These are phyloP conservation scores for Hypsizygus marmoreus DNA, from an alignment of 768 basidiomycete species.

Conservation along the genomic window DNA sequence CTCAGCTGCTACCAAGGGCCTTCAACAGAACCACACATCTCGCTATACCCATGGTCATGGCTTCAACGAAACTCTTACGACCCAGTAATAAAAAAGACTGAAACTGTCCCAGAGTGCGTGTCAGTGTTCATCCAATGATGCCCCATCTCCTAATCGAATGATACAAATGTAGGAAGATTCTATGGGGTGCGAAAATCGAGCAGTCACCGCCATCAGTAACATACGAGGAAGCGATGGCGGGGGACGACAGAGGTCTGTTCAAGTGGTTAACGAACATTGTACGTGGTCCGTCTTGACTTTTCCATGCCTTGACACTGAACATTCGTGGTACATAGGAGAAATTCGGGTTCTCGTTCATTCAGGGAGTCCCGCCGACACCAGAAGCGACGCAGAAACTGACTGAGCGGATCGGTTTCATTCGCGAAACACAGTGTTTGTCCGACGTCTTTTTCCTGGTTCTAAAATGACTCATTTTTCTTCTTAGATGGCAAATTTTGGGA, in stretches of 20 bases:
- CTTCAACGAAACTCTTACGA: constrained; percentile 79
- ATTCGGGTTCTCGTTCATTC: constrained; percentile 88
- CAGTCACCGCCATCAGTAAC: constrained; percentile 72
- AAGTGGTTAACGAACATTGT: constrained; percentile 85
- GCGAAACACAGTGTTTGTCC: constrained; percentile 68
- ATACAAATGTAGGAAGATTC: constrained; percentile 65
- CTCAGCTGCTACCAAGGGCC: constrained; percentile 50
- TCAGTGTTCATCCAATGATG: not conserved
- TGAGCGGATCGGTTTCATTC: constrained; percentile 80
- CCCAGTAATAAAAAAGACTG: constrained; percentile 47
- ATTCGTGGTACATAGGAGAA: constrained; percentile 52
- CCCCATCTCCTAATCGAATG: no score
- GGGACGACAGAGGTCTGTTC: constrained; percentile 65
- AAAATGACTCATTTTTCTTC: constrained; percentile 2
- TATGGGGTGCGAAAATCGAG: constrained; percentile 82
- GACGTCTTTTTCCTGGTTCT: not conserved
- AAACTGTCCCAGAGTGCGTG: constrained; percentile 46
- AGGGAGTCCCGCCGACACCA: constrained; percentile 76
- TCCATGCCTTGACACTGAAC: constrained; percentile 1
- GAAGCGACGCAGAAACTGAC: constrained; percentile 84
- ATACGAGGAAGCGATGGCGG: constrained; percentile 73
- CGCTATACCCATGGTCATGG: constrained; percentile 88
- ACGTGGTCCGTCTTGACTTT: constrained; percentile 26
- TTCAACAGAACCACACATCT: constrained; percentile 64
- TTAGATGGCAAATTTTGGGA: constrained; percentile 99